Conservation (phyloP, 2,329 filamentous ascomycete genomes). For the Talaromyces marneffei region DNA sequence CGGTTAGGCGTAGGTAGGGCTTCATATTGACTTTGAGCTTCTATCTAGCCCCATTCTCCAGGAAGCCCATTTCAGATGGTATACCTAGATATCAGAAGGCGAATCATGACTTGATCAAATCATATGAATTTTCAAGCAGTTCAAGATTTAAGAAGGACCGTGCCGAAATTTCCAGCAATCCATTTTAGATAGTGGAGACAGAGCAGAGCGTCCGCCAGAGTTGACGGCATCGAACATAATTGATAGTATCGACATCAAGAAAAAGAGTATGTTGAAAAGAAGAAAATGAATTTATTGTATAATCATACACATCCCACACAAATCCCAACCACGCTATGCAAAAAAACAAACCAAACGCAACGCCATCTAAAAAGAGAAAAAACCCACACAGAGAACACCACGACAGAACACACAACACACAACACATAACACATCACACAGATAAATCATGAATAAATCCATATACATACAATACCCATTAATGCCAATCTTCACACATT, state of each 20-base stretch:
- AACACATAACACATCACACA: slow-evolving; percentile 12
- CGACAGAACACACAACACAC: slow-evolving; percentile 1
- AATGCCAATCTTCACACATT: slow-evolving; percentile 11
- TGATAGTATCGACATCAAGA: neutral
- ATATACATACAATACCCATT: slow-evolving; percentile 8
- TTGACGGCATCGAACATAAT: neutral
- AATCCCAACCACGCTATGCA: slow-evolving; percentile 13
- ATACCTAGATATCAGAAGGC: neutral
- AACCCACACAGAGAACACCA: slow-evolving; percentile 4
- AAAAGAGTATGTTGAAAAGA: slow-evolving; percentile 16
- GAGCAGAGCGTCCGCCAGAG: too few species aligned
- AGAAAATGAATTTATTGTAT: neutral
- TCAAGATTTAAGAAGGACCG: neutral
- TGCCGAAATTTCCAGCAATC: neutral
- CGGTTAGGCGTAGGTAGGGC: neutral
- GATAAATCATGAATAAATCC: slow-evolving; percentile 4
- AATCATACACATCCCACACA: neutral
- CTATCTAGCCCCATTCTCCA: neutral
- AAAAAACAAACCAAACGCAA: neutral
- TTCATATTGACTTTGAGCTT: neutral
- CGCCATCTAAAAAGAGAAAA: neutral
- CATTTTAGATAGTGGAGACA: neutral
- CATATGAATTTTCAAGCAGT: neutral
- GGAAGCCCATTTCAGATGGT: too few species aligned
- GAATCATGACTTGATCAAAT: too few species aligned